Evolutionary conservation across 2,329 filamentous ascomycete genomes (phyloP).

Genomic region (Lachnellula occidentalis): DNA sequence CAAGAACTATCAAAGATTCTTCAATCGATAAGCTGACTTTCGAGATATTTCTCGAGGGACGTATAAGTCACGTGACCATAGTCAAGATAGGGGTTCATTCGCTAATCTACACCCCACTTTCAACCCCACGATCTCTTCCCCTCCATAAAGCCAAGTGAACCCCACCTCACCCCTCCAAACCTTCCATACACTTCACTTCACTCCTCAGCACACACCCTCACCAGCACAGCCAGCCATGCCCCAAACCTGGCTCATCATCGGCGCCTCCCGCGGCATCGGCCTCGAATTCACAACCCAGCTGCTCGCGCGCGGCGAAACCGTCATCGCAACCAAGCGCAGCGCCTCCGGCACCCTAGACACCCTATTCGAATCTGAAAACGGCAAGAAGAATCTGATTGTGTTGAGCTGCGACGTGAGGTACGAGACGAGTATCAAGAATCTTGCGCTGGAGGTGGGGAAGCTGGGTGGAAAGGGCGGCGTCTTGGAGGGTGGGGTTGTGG

Average conservation of each 20-base stretch:
- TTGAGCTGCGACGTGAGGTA: conserved; percentile 46
- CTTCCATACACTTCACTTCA: too few species aligned
- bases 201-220: too few species aligned
- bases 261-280: conserved; percentile 44
- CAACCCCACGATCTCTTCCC: too few species aligned
- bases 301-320: conserved; percentile 36
- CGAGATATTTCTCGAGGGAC: too few species aligned
- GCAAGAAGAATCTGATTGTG: conserved; percentile 14
- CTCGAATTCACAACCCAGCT: conserved; percentile 35
- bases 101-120: too few species aligned
- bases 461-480: conserved; percentile 13
- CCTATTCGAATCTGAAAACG: conserved; percentile 38
- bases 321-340: conserved; percentile 42
- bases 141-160: too few species aligned
- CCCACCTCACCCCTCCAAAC: too few species aligned
- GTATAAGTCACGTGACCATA: too few species aligned
- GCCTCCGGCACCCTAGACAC: conserved; percentile 34
- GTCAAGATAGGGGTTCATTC: too few species aligned
- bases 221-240: background rate
- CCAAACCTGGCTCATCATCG: conserved; percentile 40
- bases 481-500: conserved; percentile 24
- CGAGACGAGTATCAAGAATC: conserved; percentile 42
- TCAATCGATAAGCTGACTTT: too few species aligned
- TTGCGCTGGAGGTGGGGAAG: conserved; percentile 15
- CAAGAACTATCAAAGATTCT: too few species aligned